Conservation (phyloP, 2,329 filamentous ascomycete genomes). For the Alternaria sp. region DNA sequence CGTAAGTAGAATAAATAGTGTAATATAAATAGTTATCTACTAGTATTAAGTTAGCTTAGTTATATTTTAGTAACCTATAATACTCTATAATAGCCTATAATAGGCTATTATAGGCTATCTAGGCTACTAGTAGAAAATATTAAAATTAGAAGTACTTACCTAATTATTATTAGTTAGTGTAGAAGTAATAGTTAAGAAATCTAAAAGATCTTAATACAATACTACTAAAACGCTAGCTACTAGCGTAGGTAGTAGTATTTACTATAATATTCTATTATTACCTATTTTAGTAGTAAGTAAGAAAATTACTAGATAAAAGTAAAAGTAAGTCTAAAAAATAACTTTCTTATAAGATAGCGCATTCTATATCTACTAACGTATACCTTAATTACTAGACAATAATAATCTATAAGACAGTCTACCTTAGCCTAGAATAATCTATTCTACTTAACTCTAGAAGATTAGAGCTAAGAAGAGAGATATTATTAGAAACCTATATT, state of each 20-base stretch:
- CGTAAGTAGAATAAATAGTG: too few species aligned
- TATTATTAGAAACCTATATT: not conserved
- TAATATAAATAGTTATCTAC: not conserved
- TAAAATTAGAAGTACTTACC: not conserved
- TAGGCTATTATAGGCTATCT: not conserved
- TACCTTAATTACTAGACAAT: too few species aligned
- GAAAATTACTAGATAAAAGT: not conserved
- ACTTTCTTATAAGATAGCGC: not conserved
- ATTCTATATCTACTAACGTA: not conserved
- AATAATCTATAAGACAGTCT: not conserved
- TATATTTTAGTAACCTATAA: not conserved
- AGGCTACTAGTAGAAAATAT: not conserved
- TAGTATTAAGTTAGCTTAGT: not conserved
- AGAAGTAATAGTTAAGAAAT: not conserved
- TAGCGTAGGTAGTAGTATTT: not conserved
- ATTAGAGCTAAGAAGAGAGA: not conserved
- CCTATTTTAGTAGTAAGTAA: not conserved
- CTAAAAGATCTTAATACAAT: not conserved
- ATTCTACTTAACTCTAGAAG: not conserved
- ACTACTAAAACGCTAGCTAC: not conserved
- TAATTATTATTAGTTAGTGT: not conserved
- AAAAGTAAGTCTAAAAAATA: not conserved
- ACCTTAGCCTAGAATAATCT: not conserved
- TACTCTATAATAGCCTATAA: not conserved
- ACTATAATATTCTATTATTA: not conserved